Evolutionary conservation across 2,329 filamentous ascomycete species (phyloP), one percentile per base, ranked within the genome.

Genomic region (Diaporthe helianthi): DNA sequence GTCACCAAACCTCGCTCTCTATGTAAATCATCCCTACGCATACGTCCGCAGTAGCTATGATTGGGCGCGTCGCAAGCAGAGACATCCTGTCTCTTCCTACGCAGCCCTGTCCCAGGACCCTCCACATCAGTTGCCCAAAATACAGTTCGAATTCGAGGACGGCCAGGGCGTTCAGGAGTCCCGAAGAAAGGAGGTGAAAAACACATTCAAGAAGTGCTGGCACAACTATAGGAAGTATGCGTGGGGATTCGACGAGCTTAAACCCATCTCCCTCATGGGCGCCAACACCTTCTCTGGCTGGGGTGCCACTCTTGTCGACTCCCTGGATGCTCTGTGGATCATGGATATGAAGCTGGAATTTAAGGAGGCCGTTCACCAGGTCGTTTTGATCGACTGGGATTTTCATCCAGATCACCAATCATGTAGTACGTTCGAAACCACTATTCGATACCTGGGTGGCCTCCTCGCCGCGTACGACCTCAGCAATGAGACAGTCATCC

Each of bases 351-450:
- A 84, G 54, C 80, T 84, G 13, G 88, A 90, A 67, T 89, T 90
- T 72, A 76, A 79, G 54, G 76, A 81, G 65, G 87, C 87, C 3
- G 82, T 89, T 31, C 75, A 75, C 47, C 80, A 83, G 52, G 79
- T 84, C n/a, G 82, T 81, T 49, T 77, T 80, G 36, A 87, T 90
- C 71, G 85, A 90, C 76, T 90, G 87, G 78, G 79, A 81, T 19
- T 84, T 82, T 9, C 77, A 79, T 38, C 74, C 78, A 2, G 60
- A 46, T 26, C 47, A 51, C 52, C 52, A 67, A 33, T 79, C 81
- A 22, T 84, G 90, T 73, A 89, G 84, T 65, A 73, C 87, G n/a
- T 91, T 91, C 72, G 89, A 91, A 76, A 89, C 88, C 9, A 90
- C 85, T 33, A 87, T 87, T 72, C 81, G 85, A 33, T 84, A 86